Conservation (phyloP, 345 rosid genomes). For the Ceriops tagal region DNA sequence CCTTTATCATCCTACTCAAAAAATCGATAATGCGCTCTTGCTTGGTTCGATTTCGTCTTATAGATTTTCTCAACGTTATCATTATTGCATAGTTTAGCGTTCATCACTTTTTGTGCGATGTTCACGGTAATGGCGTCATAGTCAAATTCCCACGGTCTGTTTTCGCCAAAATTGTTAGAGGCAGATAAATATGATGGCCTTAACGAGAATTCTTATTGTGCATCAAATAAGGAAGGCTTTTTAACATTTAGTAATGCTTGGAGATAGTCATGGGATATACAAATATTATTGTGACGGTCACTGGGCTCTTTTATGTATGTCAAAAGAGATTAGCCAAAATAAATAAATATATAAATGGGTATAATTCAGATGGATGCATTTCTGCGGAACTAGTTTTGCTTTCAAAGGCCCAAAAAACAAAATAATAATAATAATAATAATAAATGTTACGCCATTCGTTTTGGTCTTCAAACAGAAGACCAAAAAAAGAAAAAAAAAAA, state of each 20-base stretch:
- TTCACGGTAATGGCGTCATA: no score
- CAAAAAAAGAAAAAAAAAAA: no score
- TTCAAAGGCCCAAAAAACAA: no score
- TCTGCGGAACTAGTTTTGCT: not conserved
- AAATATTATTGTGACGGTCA: not conserved
- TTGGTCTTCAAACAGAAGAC: no score
- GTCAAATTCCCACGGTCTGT: no score
- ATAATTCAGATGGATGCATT: not conserved
- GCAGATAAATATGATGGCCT: no score
- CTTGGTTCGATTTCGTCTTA: not conserved
- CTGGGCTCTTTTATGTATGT: conserved; percentile 21
- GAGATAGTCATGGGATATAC: not conserved
- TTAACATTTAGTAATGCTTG: not conserved
- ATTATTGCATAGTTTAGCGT: not conserved
- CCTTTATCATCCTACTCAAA: not conserved
- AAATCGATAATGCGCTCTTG: not conserved
- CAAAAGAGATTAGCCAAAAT: not conserved
- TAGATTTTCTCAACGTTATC: not conserved
- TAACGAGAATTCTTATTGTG: not conserved
- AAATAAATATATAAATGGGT: not conserved
- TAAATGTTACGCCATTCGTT: no score
- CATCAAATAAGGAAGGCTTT: not conserved
- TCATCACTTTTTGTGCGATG: not conserved
- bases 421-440: no score
- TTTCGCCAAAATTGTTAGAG: no score